Evolutionary conservation across 257 asterid species (phyloP).

Genomic region (Nicotiana otophora): DNA sequence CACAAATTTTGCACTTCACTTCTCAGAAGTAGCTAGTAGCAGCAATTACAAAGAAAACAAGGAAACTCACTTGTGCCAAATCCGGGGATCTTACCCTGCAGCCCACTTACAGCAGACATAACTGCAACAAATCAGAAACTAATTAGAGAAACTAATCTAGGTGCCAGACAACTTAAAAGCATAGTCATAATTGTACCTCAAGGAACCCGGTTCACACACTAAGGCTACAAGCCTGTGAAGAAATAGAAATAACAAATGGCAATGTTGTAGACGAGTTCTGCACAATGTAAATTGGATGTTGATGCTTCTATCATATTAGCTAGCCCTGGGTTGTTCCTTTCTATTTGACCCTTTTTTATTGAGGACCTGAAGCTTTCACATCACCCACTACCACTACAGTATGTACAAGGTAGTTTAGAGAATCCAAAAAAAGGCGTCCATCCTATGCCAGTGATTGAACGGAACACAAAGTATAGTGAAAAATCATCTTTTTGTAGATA

Average conservation of each 20-base stretch:
- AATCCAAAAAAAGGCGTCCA: background rate
- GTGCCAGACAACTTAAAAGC: slow-evolving; percentile 1
- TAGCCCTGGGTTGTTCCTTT: background rate
- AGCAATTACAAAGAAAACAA: slow-evolving; percentile 2
- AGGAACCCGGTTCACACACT: background rate
- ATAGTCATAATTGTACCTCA: background rate
- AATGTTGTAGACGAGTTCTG: background rate
- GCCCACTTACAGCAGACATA: slow-evolving; percentile 95
- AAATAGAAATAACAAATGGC: background rate
- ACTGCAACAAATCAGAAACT: slow-evolving; percentile 44
- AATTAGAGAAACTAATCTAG: background rate
- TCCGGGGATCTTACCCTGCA: slow-evolving; percentile 78
- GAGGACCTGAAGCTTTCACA: background rate
- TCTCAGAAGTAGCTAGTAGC: background rate
- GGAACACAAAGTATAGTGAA: background rate
- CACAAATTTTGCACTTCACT: background rate
- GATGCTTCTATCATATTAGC: background rate
- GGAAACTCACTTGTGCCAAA: slow-evolving; percentile 70
- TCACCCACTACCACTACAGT: background rate
- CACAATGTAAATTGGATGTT: background rate
- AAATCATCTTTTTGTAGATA: background rate
- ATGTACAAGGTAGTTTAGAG: background rate
- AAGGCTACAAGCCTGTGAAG: background rate
- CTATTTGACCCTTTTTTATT: background rate
- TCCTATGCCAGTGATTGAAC: background rate